Conservation (phyloP, 2,329 filamentous ascomycete genomes). For the Aspergillus pseudonomiae region DNA sequence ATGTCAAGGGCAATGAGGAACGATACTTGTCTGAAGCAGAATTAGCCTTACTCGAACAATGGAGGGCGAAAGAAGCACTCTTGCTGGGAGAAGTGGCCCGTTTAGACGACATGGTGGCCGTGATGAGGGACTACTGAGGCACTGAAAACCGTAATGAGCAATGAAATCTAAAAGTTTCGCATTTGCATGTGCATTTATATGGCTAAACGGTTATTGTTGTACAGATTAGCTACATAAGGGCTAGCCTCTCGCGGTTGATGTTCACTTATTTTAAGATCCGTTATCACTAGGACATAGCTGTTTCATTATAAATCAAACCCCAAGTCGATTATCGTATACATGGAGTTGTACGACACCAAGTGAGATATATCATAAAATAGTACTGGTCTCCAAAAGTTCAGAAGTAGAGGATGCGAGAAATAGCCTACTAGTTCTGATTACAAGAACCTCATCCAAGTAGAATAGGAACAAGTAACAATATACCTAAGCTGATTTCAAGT, state of each 20-base stretch:
- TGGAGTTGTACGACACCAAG: background rate
- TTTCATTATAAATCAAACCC: background rate
- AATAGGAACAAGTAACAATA: background rate
- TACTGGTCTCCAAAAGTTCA: background rate
- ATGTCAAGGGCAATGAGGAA: conserved; percentile 82
- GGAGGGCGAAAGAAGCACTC: conserved; percentile 66
- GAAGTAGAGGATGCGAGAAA: background rate
- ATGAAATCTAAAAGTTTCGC: conserved; percentile 2
- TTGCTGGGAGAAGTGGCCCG: conserved; percentile 77
- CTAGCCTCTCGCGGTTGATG: background rate
- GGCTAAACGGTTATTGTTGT: background rate
- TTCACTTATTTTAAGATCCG: no score
- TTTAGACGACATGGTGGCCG: conserved; percentile 81
- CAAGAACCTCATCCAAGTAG: background rate
- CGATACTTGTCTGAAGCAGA: conserved; percentile 76
- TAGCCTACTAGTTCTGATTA: background rate
- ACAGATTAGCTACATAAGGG: background rate
- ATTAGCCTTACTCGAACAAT: conserved; percentile 67
- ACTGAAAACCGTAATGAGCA: conserved; percentile 3
- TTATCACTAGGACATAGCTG: background rate
- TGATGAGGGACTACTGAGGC: conserved; percentile 74
- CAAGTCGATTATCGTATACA: background rate
- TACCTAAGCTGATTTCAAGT: background rate
- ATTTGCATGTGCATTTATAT: background rate
- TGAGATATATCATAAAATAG: background rate